These are phyloP conservation scores for Ceraceosorus bombacis DNA, from an alignment of 1,284 basidiomycete genomes.

Conservation along the genomic window DNA sequence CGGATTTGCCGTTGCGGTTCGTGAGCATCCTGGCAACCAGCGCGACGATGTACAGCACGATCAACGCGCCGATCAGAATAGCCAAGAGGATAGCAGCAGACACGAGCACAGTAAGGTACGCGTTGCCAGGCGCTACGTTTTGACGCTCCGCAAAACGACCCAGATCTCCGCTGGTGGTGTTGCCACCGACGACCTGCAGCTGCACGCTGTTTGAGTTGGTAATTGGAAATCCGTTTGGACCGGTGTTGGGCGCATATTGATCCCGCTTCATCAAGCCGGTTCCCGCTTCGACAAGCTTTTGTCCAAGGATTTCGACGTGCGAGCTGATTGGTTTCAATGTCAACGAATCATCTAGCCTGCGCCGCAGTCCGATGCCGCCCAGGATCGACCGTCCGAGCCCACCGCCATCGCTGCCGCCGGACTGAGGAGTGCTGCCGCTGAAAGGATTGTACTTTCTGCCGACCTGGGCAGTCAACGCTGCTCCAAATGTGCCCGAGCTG, in stretches of 20 bases:
- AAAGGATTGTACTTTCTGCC: constrained; percentile 32
- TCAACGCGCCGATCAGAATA: constrained; percentile 21
- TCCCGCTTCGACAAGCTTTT: too few relatives aligned
- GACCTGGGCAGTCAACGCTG: constrained; percentile 23
- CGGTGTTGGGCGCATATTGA: constrained; percentile 43
- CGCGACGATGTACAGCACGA: constrained; percentile 17
- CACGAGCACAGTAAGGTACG: constrained; percentile 41
- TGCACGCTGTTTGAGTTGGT: constrained; percentile 14
- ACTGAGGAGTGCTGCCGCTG: constrained; percentile 6
- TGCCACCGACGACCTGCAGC: constrained; percentile 26
- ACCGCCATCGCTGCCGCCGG: neutral
- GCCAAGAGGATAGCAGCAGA: constrained; percentile 33
- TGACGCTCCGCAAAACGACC: constrained; percentile 33
- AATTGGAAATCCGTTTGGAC: constrained; percentile 33
- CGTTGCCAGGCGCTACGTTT: constrained; percentile 36
- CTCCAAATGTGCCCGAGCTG: constrained; percentile 23
- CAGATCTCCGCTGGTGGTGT: constrained; percentile 21
- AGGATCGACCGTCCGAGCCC: neutral
- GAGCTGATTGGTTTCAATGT: neutral
- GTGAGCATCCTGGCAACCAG: constrained; percentile 5
- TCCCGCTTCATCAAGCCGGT: constrained; percentile 17
- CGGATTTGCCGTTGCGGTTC: neutral
- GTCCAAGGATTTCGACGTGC: neutral
- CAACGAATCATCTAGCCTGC: neutral
- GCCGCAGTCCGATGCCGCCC: neutral